Evolutionary conservation across 2,329 filamentous ascomycete species (phyloP).

Genomic region (Pseudogymnoascus sp.): DNA sequence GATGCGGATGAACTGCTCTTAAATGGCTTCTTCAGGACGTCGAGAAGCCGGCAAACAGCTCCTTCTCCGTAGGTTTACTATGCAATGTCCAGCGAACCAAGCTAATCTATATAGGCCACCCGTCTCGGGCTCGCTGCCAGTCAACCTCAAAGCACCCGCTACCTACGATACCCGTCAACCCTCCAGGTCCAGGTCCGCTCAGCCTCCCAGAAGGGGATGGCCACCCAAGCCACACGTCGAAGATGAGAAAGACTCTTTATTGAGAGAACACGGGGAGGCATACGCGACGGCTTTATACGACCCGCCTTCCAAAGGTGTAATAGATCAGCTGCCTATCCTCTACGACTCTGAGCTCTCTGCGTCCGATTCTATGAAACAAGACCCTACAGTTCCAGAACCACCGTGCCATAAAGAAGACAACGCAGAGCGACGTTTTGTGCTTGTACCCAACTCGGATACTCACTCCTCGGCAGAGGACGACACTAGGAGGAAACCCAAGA

Average conservation of each 20-base stretch:
- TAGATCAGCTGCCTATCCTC: conserved; percentile 63
- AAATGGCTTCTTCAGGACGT: conserved; percentile 44
- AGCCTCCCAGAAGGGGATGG: conserved; percentile 22
- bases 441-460: conserved; percentile 36
- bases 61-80: background rate
- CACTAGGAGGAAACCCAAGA: conserved; percentile 13
- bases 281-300: conserved; percentile 41
- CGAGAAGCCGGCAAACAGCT: conserved; percentile 26
- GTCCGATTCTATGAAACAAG: conserved; percentile 18
- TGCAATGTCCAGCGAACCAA: background rate
- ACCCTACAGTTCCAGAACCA: conserved; percentile 30
- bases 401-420: conserved; percentile 34
- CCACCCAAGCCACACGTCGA: conserved; percentile 62
- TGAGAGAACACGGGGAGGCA: conserved; percentile 44
- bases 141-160: conserved; percentile 1
- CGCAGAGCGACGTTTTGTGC: conserved; percentile 57
- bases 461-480: conserved; percentile 19
- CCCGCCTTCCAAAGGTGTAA: conserved; percentile 51
- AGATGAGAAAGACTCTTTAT: conserved; percentile 57
- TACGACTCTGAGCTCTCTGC: conserved; percentile 45
- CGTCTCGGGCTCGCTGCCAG: background rate
- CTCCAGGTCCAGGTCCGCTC: background rate
- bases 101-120: background rate
- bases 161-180: background rate
- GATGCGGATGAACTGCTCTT: conserved; percentile 41